Evolutionary conservation across 2,329 filamentous ascomycete species (phyloP).

Genomic region (Cercospora beticola): DNA sequence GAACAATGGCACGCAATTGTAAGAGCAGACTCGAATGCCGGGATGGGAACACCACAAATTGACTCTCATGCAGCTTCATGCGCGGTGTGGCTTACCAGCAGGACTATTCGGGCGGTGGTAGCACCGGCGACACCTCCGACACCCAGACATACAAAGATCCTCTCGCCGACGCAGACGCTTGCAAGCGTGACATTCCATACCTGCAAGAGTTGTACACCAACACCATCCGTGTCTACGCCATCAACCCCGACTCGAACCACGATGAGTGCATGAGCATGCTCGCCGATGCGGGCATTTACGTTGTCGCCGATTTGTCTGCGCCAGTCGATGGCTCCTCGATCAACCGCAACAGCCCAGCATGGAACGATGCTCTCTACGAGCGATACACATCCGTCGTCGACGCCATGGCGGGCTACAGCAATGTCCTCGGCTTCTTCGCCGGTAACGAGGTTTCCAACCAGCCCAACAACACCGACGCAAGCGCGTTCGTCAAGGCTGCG

Average conservation of each 20-base stretch:
- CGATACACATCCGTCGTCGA: slow-evolving; percentile 87
- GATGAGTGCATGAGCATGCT: slow-evolving; percentile 80
- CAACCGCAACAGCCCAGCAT: slow-evolving; percentile 74
- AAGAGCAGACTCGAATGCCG: slow-evolving; percentile 30
- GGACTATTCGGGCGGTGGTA: slow-evolving; percentile 55
- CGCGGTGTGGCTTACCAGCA: slow-evolving; percentile 93
- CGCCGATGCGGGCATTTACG: slow-evolving; percentile 84
- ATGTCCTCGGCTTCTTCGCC: slow-evolving; percentile 95
- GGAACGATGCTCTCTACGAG: slow-evolving; percentile 74
- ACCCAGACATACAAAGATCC: slow-evolving; percentile 71
- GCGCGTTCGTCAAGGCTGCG: slow-evolving; percentile 94
- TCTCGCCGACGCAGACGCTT: slow-evolving; percentile 67
- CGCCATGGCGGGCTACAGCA: slow-evolving; percentile 75
- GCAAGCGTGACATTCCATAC: slow-evolving; percentile 82
- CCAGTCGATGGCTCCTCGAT: slow-evolving; percentile 69
- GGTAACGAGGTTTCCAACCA: slow-evolving; percentile 96
- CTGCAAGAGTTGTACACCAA: slow-evolving; percentile 81
- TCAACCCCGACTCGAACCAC: slow-evolving; percentile 79
- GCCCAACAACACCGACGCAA: slow-evolving; percentile 82
- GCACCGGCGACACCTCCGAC: slow-evolving; percentile 46
- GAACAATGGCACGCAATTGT: slow-evolving; percentile 74
- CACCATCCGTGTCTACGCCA: slow-evolving; percentile 90
- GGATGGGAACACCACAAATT: neutral
- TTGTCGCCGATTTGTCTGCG: slow-evolving; percentile 86
- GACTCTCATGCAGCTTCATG: slow-evolving; percentile 62